Evolutionary conservation across 345 rosid genomes (phyloP), one percentile per base, ranked within the genome.

Genomic region (Salix udensis): DNA sequence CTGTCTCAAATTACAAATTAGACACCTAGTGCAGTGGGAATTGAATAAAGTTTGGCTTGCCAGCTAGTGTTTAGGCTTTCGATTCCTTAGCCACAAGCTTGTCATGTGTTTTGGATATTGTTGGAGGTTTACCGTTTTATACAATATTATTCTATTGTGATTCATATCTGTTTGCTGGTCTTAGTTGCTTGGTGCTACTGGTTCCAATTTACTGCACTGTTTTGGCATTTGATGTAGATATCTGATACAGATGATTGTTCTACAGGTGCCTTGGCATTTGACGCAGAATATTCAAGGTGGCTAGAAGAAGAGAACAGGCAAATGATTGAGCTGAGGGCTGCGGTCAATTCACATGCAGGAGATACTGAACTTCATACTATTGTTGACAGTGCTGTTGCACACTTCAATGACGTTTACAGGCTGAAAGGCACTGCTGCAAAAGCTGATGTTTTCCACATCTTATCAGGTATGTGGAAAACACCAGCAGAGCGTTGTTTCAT

Each of bases 401-500:
- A 94, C 7, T 94, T 84, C 69, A 91, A 89, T 80, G 98, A 92
- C 66, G 87, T 94, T 81, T 92, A 85, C 85, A 85, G 93, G 87
- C 83, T 92, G 72, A 94, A 94, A 84, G 89, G 91, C 69, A 70
- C 76, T 68, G 98, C 98, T 64, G 93, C 98, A 72, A 94, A 94
- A 76, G 91, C 91, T 70, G 98, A 94, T 85, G 91, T 91, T 82
- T 94, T 94, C 90, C 98, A 94, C 81, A 85, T 94, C 73, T 80
- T 94, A 80, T 94, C 98, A 18, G 98, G 98, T 72, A 92, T 92
- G 97, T 94, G 98, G 98, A 92, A 91, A 85, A 94, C 97, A 75
- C 98, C 98, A 28, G 98, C 96, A 46, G 98, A 94, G 86, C 84
- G 97, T 71, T 94, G 97, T 85, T 94, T 92, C 83, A 75, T 94